Conservation (phyloP, 306 rosid species). For the Castanea mollissima region DNA sequence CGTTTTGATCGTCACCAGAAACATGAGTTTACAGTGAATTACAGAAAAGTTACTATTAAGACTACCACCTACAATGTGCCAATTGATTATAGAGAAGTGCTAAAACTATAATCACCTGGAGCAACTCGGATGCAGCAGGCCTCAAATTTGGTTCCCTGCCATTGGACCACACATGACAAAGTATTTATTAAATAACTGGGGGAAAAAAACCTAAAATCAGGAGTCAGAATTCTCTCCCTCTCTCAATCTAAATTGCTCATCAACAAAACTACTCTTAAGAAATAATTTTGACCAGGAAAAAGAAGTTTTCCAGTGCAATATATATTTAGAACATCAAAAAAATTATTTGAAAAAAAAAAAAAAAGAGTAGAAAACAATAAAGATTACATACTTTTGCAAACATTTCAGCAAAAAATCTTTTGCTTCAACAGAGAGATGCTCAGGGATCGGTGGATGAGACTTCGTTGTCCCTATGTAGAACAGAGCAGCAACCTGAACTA, state of each 20-base stretch:
- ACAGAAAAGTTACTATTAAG: conserved; percentile 2
- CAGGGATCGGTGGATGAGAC: conserved; percentile 99
- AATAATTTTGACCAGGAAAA: conserved; percentile 3
- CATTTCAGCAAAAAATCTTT: conserved; percentile 93
- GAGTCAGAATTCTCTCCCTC: not conserved
- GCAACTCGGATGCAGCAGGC: conserved; percentile 77
- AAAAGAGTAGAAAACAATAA: conserved; percentile 14
- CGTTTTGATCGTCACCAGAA: conserved; percentile 12
- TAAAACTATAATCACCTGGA: conserved; percentile 63
- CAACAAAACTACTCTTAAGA: not conserved
- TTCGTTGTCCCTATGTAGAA: conserved; percentile 95
- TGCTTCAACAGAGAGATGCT: conserved; percentile 80
- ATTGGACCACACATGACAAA: conserved; percentile 19
- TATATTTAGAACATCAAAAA: conserved; percentile 6
- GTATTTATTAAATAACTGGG: not conserved
- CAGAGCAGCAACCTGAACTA: conserved; percentile 92
- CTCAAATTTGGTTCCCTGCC: conserved; percentile 90
- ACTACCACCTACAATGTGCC: conserved; percentile 2
- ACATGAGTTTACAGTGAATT: conserved; percentile 12
- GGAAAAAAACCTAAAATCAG: not conserved
- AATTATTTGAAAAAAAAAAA: not conserved
- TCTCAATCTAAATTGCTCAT: not conserved
- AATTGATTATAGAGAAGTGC: conserved; percentile 21
- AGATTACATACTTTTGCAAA: conserved; percentile 71
- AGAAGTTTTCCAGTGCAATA: not conserved